Evolutionary conservation across 345 rosid genomes (phyloP).

Genomic region (Citrus medica): DNA sequence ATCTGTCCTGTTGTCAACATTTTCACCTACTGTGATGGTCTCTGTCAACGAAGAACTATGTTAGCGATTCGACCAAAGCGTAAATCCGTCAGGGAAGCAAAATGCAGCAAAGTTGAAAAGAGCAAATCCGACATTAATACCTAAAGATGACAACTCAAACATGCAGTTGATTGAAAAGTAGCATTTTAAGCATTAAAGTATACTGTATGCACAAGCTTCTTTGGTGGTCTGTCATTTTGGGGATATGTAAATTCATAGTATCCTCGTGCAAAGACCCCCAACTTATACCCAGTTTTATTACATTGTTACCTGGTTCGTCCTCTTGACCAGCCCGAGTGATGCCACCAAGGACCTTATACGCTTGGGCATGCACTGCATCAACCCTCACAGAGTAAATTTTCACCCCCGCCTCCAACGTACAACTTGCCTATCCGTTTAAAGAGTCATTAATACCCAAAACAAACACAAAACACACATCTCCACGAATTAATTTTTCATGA

Average conservation of each 20-base stretch:
- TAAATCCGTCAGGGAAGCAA: constrained; percentile 1
- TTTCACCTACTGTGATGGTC: constrained; percentile 37
- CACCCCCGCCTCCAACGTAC: constrained; percentile 44
- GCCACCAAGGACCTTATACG: constrained; percentile 42
- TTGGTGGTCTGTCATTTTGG: neutral
- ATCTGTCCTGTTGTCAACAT: constrained; percentile 33
- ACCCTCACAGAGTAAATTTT: constrained; percentile 43
- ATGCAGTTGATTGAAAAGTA: neutral
- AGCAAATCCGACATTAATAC: neutral
- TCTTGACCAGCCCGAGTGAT: constrained; percentile 33
- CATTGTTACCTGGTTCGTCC: constrained; percentile 27
- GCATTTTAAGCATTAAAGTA: neutral
- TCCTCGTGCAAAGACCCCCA: neutral
- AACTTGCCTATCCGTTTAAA: constrained; percentile 34
- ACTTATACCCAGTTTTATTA: neutral
- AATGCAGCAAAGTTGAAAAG: neutral
- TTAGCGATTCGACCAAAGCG: neutral
- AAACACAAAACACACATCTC: neutral
- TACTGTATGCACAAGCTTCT: neutral
- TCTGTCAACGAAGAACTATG: constrained; percentile 29
- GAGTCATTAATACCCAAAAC: neutral
- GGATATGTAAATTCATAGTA: neutral
- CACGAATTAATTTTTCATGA: neutral
- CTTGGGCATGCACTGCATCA: constrained; percentile 40
- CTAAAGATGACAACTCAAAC: neutral